Conservation (phyloP, 1,284 basidiomycete genomes). For the Omphalotus olearius region DNA sequence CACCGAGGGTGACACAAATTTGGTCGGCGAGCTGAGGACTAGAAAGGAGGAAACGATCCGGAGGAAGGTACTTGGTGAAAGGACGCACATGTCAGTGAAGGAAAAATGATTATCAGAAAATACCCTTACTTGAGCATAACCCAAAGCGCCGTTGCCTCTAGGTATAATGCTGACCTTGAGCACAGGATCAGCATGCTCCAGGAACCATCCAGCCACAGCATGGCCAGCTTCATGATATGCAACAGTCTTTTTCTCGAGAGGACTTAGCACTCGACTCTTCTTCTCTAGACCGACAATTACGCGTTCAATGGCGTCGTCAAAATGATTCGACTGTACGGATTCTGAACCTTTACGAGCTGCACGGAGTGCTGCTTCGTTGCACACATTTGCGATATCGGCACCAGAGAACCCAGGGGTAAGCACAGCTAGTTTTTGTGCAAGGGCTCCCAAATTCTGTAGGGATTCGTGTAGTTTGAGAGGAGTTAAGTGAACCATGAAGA, state of each 20-base stretch:
- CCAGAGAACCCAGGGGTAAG: slow-evolving; percentile 98
- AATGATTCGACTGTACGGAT: slow-evolving; percentile 80
- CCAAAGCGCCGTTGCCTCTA: slow-evolving; percentile 91
- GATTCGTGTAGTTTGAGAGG: slow-evolving; percentile 72
- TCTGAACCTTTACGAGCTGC: slow-evolving; percentile 87
- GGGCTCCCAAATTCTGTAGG: slow-evolving; percentile 53
- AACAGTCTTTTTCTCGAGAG: slow-evolving; percentile 98
- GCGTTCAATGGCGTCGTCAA: slow-evolving; percentile 96
- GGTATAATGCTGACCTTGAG: slow-evolving; percentile 99
- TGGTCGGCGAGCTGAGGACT: slow-evolving; percentile 93
- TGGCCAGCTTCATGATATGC: slow-evolving; percentile 99
- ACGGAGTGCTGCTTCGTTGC: slow-evolving; percentile 96
- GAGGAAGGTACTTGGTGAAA: slow-evolving; percentile 77
- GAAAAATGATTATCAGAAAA: slow-evolving; percentile 3
- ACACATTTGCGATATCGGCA: slow-evolving; percentile 98
- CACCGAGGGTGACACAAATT: slow-evolving; percentile 99
- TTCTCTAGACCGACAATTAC: slow-evolving; percentile 97
- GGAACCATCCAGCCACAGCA: slow-evolving; percentile 97
- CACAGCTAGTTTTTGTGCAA: slow-evolving; percentile 92
- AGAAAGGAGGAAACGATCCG: slow-evolving; percentile 93
- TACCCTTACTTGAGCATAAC: slow-evolving; percentile 83
- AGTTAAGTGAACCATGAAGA: slow-evolving; percentile 90
- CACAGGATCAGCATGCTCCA: slow-evolving; percentile 95
- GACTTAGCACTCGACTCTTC: slow-evolving; percentile 90
- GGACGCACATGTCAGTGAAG: slow-evolving; percentile 10